Evolutionary conservation across 2,329 filamentous ascomycete genomes (phyloP), one percentile per base, ranked within the genome.

Genomic region (Zymoseptoria passerinii): DNA sequence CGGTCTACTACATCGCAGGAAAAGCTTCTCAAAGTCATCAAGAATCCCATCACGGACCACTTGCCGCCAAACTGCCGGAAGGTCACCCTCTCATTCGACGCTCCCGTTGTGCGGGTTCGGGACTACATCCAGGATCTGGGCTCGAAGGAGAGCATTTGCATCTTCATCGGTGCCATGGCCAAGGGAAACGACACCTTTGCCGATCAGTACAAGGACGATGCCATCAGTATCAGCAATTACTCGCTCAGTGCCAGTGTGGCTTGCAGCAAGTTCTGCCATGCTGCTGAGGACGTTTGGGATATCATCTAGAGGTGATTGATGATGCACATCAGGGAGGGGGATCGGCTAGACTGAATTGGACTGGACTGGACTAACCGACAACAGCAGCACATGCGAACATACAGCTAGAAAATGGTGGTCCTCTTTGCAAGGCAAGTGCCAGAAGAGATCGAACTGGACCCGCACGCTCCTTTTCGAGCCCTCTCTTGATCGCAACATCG

Each of bases 231-330:
- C 78, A 97, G 92, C 81, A 96, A 96, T 76, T 99, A 89, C 81
- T 96, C 92, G 71, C 81, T 99, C 63, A 96, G 90, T 71, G 94
- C 94, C 61, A 97, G 92, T 78, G 94, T 99, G 62, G 92, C 94
- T 50, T 99, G 94, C 82, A 96, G 92, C 84, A 99, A 97, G 76
- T 97, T 99, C 80, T 97, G 94, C 76, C 94, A 99, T 76, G 94
- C 92, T 48, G 92, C 92, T 50, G 94, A 99, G 77, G 94, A 99
- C 74, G 87, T 88, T 40, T 99, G 94, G 94, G 86, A 90, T 71
- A 89, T 99, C 67, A 83, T 96, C 70, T 99, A 85, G 81, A 40
- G 29, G 20, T 44, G 35, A 44, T 16, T 10, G 50, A 52, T 50
- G 48, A 20, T 19, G 10, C 48, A 16, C 18, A 16, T 50, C 23